Base-by-base conservation (phyloP, 78 protist genomes). In the Parvularia atlantis region DNA sequence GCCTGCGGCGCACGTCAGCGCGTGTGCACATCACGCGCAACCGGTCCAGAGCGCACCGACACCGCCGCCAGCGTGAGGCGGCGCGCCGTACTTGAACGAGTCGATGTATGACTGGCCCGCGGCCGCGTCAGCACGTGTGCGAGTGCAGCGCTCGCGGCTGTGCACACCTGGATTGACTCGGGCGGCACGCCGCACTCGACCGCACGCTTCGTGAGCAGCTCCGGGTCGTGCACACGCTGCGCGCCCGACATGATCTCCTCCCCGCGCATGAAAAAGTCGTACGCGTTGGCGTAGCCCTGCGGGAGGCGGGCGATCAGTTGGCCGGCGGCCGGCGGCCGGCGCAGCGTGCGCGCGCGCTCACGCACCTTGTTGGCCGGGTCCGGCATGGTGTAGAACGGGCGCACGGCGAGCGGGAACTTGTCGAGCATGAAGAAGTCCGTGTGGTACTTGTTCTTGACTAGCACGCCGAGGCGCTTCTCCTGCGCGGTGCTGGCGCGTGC, bases 361-460 rank as follows among this genome's bases (percentile, higher is more conserved):
- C 71, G 20, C 31, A 64, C 62, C 40, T 77, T 74, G 76, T 88
- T 57, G 46, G 53, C 41, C 31, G 96, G 89, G 66, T 82, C 84
- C 28, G 96, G 95, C 99, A 95, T 93, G 16, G 99, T 97, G 94
- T 97, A 98, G 93, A 97, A 98, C 57, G 99, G 99, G 22, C 99
- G 93, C 33, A 79, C 92, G 6, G 71, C 63, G 28, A 67, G 24
- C 24, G 97, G 96, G 88, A 83, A 95, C 73, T 83, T 62, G 80
- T 95, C 99, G 41, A 96, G 60, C 63, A 92, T 78, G 91, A 69
- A 98, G 84, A 95, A 87, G 65, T 96, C 99, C 24, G 92, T 89
- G 66, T 76, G 88, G 73, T 88, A 90, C 77, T 89, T 76, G 40
- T 85, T 83, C 79, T 74, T 80, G 46, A 98, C 91, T 41, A 93